Base-by-base conservation (phyloP, 169 alveolate species). In the Plasmodium inui region DNA sequence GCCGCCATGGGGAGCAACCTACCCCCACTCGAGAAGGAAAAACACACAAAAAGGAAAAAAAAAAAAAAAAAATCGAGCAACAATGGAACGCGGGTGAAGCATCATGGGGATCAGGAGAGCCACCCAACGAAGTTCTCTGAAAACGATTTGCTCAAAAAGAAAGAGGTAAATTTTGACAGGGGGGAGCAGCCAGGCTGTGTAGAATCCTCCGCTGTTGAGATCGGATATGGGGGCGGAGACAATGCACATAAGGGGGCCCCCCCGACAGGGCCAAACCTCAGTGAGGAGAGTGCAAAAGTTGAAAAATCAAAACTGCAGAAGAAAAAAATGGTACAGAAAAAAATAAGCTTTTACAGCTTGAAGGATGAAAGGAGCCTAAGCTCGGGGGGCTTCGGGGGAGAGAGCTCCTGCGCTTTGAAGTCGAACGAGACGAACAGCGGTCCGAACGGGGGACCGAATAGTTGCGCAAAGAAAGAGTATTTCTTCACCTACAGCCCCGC, bases 331-430 rank as follows among this genome's bases (percentile, higher is more conserved):
- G 44, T 86, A 14, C 41, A 74, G 8, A 86, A 86, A 53, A 86
- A 57, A 55, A 74, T 86, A 30, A 86, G 93, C 44, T 86, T 86
- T 53, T 86, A 74, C 26, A 76, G 93, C 80, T 39, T 86, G 86
- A 76, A 86, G 44, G 85, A 82, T 50, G 90, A 39, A 57, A 76
- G 80, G 67, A 41, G 71, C 22, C 1, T 72, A 55, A 37, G 41
- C 2, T 71, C 84, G 34, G 71, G 57, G 19, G 32, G 28, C 19
- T 46, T 37, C 30, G 76, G 79, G 17, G 37, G 76, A 14, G 74
- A 86, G 46, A 78, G 85, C 32, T 74, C 84, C 32, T 74, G 30
- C 30, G 85, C 70, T 41, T 74, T 53, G 7, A 84, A 72, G 57
- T 84, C 84, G 7, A 84, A 84, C 57, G 57, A 72, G 78, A 72